A percentile compares a stretch with the other conserved stretches of the same genome.
Evolutionary conservation across 2,329 filamentous ascomycete genomes (phyloP).

Genomic region (Neopestalotiopsis sp.): DNA sequence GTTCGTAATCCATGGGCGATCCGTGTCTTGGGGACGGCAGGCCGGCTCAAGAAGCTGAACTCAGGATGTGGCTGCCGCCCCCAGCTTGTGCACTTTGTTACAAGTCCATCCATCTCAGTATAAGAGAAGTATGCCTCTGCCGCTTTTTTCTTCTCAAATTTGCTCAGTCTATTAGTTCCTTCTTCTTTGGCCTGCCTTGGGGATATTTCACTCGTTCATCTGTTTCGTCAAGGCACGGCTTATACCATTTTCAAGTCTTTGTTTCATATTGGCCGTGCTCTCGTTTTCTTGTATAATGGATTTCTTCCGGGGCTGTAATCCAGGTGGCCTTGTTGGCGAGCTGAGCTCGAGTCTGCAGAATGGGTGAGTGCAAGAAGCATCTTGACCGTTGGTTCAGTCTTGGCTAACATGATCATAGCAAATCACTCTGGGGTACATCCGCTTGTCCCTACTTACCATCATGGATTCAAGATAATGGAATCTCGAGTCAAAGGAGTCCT

Average conservation of each 20-base stretch:
- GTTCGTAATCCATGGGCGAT: slow-evolving; percentile 7
- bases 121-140: slow-evolving; percentile 11
- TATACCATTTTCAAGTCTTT: slow-evolving; percentile 19
- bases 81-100: not conserved
- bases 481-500: slow-evolving; percentile 36
- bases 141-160: slow-evolving; percentile 12
- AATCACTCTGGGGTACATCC: slow-evolving; percentile 40
- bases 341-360: slow-evolving; percentile 32
- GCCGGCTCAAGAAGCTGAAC: slow-evolving; percentile 4
- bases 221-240: slow-evolving; percentile 16
- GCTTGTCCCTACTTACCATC: slow-evolving; percentile 36
- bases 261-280: slow-evolving; percentile 30
- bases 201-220: slow-evolving; percentile 18
- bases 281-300: slow-evolving; percentile 33
- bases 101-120: not conserved
- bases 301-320: slow-evolving; percentile 26
- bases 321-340: slow-evolving; percentile 25
- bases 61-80: slow-evolving; percentile 7
- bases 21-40: slow-evolving; percentile 9
- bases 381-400: not conserved
- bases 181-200: not conserved
- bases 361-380: slow-evolving; percentile 29
- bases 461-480: slow-evolving; percentile 29
- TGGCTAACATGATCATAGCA: slow-evolving; percentile 19
- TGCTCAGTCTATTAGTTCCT: slow-evolving; percentile 1